Percentiles rank a stretch among this genome's conserved stretches.
Conservation (phyloP, 1,139 yeast species). For the Pichia sp. region DNA sequence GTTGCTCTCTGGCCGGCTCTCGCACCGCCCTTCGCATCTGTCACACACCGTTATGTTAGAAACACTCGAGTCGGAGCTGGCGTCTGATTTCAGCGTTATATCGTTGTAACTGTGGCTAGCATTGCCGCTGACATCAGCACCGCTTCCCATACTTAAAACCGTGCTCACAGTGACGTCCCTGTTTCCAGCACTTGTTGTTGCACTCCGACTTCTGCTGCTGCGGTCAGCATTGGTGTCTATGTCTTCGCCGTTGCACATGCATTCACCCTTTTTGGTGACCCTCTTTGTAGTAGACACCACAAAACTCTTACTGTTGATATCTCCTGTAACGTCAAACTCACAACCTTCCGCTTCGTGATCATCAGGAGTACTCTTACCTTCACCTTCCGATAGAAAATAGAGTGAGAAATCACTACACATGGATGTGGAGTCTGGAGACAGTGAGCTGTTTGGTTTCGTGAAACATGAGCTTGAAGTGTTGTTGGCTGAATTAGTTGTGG, state of each 20-base stretch:
- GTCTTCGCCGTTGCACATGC: background rate
- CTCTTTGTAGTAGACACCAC: background rate
- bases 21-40: background rate
- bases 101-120: background rate
- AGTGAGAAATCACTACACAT: conserved; percentile 3
- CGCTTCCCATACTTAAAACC: background rate
- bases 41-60: conserved; percentile 2
- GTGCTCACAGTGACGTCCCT: background rate
- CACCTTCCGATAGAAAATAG: background rate
- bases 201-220: background rate
- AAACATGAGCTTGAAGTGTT: conserved; percentile 1
- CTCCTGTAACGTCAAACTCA: background rate
- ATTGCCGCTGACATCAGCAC: background rate
- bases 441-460: conserved; percentile 5
- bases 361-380: background rate
- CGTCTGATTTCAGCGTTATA: background rate
- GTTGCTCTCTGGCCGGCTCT: conserved; percentile 5
- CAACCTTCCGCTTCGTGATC: background rate
- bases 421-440: conserved; percentile 2
- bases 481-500: conserved; percentile 9
- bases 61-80: background rate
- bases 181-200: background rate
- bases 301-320: background rate
- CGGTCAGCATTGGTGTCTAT: background rate
- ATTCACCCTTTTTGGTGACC: background rate